phyloP scores from a whole-genome alignment of 345 rosid species.

The Salix udensis region DNA sequence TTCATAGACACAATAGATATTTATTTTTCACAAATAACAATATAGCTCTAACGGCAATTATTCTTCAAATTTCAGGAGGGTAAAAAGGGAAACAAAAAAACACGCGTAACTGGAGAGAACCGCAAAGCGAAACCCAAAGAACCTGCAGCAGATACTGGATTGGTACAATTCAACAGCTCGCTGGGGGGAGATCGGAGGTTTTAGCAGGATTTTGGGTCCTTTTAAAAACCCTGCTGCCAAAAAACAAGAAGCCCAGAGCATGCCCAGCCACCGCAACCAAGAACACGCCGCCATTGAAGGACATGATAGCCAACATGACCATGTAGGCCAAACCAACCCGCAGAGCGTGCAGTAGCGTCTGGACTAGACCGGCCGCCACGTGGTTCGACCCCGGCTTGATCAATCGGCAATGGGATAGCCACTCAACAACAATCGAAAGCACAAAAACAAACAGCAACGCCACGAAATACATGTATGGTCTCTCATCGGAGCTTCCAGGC shows the following conservation, averaged over 20 bases:
- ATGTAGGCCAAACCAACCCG: constrained; percentile 35
- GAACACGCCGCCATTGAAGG: constrained; percentile 44
- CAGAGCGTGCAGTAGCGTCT: constrained; percentile 23
- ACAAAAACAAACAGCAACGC: constrained; percentile 34
- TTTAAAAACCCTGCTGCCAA: constrained; percentile 32
- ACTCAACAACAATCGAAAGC: constrained; percentile 28
- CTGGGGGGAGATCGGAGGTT: neutral
- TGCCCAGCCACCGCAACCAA: constrained; percentile 40
- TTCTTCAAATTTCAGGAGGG: no score
- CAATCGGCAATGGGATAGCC: constrained; percentile 29
- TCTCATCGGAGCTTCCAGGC: constrained; percentile 28
- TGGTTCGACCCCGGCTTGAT: constrained; percentile 11
- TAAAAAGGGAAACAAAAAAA: no score
- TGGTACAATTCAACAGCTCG: neutral
- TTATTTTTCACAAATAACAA: neutral
- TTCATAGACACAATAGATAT: neutral
- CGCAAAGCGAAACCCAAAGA: neutral
- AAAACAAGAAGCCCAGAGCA: constrained; percentile 39
- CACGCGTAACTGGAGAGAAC: neutral
- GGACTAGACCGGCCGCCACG: constrained; percentile 18
- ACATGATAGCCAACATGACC: constrained; percentile 49
- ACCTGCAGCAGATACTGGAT: neutral
- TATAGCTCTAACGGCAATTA: neutral
- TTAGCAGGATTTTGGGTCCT: neutral
- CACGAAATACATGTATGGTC: constrained; percentile 31